Evolutionary conservation across 352 stramenopile species (phyloP), one percentile per base, ranked within the genome.

Genomic region (Phytophthora parvispora): DNA sequence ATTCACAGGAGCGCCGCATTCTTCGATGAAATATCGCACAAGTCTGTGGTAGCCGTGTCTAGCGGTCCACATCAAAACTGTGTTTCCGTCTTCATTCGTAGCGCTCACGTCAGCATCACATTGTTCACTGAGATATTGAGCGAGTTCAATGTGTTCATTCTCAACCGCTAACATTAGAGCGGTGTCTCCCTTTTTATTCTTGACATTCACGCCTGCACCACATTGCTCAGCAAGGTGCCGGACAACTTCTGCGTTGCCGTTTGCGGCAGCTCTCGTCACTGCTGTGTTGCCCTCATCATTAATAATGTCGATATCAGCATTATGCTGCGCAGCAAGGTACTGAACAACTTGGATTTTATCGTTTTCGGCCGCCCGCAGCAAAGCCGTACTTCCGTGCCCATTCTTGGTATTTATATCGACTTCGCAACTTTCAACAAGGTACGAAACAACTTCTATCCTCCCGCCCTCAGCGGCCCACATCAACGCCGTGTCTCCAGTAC

Each of bases 191-290:
- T 42, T 22, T 49, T 20, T 24, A 18, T 29, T 32, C 12, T 5
- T 32, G 8, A 10, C 20, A 20, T 57, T 51, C 0, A 50, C 58
- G 22, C 58, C 24, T 6, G 48, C 58, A 6, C 48, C 34, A 42
- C 47, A 40, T 32, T 58, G 5, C 31, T 51, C 58, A 59, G 16
- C 45, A 29, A 65, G 47, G 25, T 42, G 58, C 18, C n/a, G 31
- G 1, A 50, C 45, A 5, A 65, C 16, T 31, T 51, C 45, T 16
- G 47, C 40, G 24, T 20, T 13, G 1, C 31, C 32, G 6, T 32
- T 22, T 42, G 6, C 38, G 24, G 38, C 45, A 31, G 24, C 45
- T 31, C 20, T 52, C 5, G 32, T 32, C 24, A 52, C 2, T 31
- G 24, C 45, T 28, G 45, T 52, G 9, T 20, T 8, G 2, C 45